Conservation (phyloP, 192 early-diverging fungal genomes). For the Gamsiella multidivaricata region DNA sequence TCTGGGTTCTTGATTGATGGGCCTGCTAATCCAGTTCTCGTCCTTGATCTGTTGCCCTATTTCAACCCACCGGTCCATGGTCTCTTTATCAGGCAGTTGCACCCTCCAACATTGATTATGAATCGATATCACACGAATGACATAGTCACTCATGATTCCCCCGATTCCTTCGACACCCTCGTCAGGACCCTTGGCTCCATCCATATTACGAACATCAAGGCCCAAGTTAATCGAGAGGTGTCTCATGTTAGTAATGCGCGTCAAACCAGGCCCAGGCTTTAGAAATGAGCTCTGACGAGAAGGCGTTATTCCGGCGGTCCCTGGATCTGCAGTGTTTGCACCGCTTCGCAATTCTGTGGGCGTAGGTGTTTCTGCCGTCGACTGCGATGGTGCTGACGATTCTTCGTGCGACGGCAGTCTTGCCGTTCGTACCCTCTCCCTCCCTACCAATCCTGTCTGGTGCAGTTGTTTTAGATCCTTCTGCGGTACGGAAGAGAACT, state of each 20-base stretch:
- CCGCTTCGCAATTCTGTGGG: too few relatives aligned
- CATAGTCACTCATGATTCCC: slow-evolving; percentile 26
- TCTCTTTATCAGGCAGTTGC: slow-evolving; percentile 40
- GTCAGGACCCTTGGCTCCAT: slow-evolving; percentile 2
- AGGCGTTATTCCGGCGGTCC: neutral
- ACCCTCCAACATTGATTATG: slow-evolving; percentile 46
- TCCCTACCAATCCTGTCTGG: too few relatives aligned
- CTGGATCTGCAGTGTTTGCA: too few relatives aligned
- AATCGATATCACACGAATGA: slow-evolving; percentile 39
- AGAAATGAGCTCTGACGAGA: neutral
- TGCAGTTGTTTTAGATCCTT: too few relatives aligned
- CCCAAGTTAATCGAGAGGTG: slow-evolving; percentile 7
- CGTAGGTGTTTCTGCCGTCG: too few relatives aligned
- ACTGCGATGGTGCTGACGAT: too few relatives aligned
- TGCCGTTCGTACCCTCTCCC: too few relatives aligned
- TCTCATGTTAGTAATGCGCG: slow-evolving; percentile 1
- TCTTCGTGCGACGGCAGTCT: too few relatives aligned
- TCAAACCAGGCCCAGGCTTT: neutral
- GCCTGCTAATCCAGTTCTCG: slow-evolving; percentile 38
- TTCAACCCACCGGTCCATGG: slow-evolving; percentile 43
- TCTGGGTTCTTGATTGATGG: too few relatives aligned
- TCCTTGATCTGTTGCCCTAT: slow-evolving; percentile 41
- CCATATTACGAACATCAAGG: slow-evolving; percentile 23
- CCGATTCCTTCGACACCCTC: neutral
- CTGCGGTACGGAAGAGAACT: too few relatives aligned